These are phyloP conservation scores for Scutellaria barbata DNA, from an alignment of 257 asterid species.

Conservation along the genomic window DNA sequence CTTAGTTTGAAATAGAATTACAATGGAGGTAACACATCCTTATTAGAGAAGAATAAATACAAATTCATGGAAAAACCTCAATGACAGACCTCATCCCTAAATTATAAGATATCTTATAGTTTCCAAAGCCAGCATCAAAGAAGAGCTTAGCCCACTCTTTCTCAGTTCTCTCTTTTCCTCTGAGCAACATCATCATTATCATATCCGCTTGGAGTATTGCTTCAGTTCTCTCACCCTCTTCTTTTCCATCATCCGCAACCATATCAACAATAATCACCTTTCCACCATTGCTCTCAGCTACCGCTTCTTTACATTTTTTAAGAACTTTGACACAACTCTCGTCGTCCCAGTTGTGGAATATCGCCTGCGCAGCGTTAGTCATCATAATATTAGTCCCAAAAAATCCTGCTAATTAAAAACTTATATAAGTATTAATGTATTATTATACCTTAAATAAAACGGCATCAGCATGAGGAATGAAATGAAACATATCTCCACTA, in stretches of 20 bases:
- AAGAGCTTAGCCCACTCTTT: slow-evolving; percentile 25
- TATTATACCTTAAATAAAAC: slow-evolving; percentile 31
- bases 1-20: no score
- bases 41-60: no score
- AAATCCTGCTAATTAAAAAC: no score
- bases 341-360: slow-evolving; percentile 3
- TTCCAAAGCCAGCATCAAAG: not conserved
- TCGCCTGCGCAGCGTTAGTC: no score
- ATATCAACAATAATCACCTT: slow-evolving; percentile 27
- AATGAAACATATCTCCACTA: slow-evolving; percentile 36
- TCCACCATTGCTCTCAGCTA: not conserved
- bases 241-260: not conserved
- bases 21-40: no score
- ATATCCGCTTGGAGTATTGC: not conserved
- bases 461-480: slow-evolving; percentile 32
- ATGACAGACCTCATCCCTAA: not conserved
- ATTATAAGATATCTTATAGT: not conserved
- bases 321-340: slow-evolving; percentile 7
- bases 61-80: slow-evolving; percentile 12
- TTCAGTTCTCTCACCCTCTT: not conserved
- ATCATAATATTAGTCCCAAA: no score
- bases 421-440: no score
- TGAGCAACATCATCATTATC: not conserved
- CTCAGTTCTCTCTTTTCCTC: slow-evolving; percentile 19
- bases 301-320: slow-evolving; percentile 21